Base-by-base conservation (phyloP, 352 stramenopile species). In the Pythium rhizo-oryzae region DNA sequence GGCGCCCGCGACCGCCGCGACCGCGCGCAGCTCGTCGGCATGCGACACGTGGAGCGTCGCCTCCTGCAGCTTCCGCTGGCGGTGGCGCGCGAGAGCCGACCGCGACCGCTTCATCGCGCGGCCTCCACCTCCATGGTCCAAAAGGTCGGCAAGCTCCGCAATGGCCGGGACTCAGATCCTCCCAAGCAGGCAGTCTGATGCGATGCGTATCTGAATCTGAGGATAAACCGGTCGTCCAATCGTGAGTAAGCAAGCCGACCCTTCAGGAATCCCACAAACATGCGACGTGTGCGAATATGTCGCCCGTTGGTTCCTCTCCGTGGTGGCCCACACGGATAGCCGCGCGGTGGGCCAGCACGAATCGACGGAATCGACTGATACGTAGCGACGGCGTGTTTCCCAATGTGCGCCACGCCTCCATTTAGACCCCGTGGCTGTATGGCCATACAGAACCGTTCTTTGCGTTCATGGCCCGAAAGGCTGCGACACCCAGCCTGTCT, bases 51-150 rank as follows among this genome's bases (percentile, higher is more conserved):
- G 81, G 54, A 87, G 76, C 47, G 75, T 82, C 35, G 78, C 71
- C 59, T 91, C 81, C 35, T 80, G 65, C 46, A 87, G 76, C 24
- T 74, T 72, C 1, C 79, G 79, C 70, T 89, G 85, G 72, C 81
- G 81, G 61, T 89, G 81, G 15, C 81, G 79, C 15, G 83, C 75
- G 51, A 87, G 76, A 56, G 74, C 68, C 37, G 81, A 89, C 59
- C 83, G 74, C 65, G 70, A 64, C 21, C 77, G 72, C 63, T 78
- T 76, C 78, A 82, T 85, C 35, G 13, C 23, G 15, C 15, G 49
- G 5, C 18, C 3, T 33, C 52, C 16, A 25, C 41, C n/a, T 47
- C 9, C 41, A 47, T 47, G 41, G 15, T 33, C 41, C 41, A 16
- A 47, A 47, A 47, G 41, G 41, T 47, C 28, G 28, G 28, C 28